Base-by-base conservation (phyloP, 352 stramenopile genomes). In the Pythium dissimile region DNA sequence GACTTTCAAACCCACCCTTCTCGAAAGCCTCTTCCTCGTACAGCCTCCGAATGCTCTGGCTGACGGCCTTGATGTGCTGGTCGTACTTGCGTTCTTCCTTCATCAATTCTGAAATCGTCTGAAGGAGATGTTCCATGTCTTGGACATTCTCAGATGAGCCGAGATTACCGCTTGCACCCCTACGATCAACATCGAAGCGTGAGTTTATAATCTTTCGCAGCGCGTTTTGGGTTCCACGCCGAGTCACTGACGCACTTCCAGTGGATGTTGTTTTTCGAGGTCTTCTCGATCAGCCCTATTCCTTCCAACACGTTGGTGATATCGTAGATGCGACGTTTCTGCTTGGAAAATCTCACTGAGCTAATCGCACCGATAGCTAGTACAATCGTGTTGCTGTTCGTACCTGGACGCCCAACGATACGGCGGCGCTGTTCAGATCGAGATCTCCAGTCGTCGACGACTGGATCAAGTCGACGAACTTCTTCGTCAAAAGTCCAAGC, bases 241-340 rank as follows among this genome's bases (percentile, higher is more conserved):
- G n/a, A n/a, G n/a, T n/a, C n/a, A n/a, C n/a, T n/a, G n/a, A 80
- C 81, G 32, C 86, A 94, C 77, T 97, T 97, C 96, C 96, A 99
- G 57, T 97, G 89, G 67, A 99, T 98, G 61, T 98, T 97, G 83
- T 99, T 99, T 73, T 99, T 99, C 50, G 90, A 97, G 35, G 89
- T 96, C 71, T 99, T 99, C 61, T 98, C 83, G 67, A 99, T 98
- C 20, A 99, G 77, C 8, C 94, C 94, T 42, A 99, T 98, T 35
- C 96, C 96, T 79, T 99, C 96, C 27, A 99, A 70, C 31, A 99
- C 96, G 73, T 99, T 99, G 15, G 96, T 99, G 62, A 99, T 99
- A 67, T 99, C 96, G 72, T 99, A 99, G 65, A 99, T 98, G 11
- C 96, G 89, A 49, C 96, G 86, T 77, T 99, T 98, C 77, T 94